These are phyloP conservation scores for Penicillium sp. DNA, from an alignment of 2,329 filamentous ascomycete genomes.

Conservation along the genomic window DNA sequence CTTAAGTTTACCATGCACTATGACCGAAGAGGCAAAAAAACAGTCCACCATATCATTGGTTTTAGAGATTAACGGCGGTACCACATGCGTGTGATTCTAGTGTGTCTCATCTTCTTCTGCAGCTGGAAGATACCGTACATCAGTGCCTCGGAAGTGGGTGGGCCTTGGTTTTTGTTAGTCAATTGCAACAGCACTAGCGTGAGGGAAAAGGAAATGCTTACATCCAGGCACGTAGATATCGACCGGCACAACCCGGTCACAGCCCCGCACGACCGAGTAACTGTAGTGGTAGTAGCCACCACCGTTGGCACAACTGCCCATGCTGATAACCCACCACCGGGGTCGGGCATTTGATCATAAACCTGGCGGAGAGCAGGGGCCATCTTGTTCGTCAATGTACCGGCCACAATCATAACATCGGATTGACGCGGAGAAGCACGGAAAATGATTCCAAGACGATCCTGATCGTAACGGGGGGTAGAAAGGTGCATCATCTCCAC, in stretches of 20 bases:
- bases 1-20: conserved; percentile 20
- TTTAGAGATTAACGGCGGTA: conserved; percentile 48
- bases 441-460: conserved; percentile 85
- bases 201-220: conserved; percentile 48
- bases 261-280: conserved; percentile 74
- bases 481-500: conserved; percentile 95
- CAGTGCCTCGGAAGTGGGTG: conserved; percentile 56
- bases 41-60: conserved; percentile 7
- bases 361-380: conserved; percentile 82
- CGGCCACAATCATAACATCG: conserved; percentile 88
- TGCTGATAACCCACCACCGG: conserved; percentile 82
- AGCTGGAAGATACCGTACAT: conserved; percentile 73
- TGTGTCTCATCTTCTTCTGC: conserved; percentile 72
- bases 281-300: conserved; percentile 88
- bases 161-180: conserved; percentile 36
- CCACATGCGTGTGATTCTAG: conserved; percentile 58
- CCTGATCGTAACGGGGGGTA: conserved; percentile 86
- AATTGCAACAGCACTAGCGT: neutral
- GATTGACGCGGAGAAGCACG: conserved; percentile 80
- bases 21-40: conserved; percentile 14
- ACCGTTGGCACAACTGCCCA: conserved; percentile 83
- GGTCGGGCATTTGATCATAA: conserved; percentile 94
- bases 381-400: conserved; percentile 93
- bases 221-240: conserved; percentile 84
- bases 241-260: conserved; percentile 78